Evolutionary conservation across 768 basidiomycete species (phyloP), one percentile per base, ranked within the genome.

Genomic region (Cyathus striatus): DNA sequence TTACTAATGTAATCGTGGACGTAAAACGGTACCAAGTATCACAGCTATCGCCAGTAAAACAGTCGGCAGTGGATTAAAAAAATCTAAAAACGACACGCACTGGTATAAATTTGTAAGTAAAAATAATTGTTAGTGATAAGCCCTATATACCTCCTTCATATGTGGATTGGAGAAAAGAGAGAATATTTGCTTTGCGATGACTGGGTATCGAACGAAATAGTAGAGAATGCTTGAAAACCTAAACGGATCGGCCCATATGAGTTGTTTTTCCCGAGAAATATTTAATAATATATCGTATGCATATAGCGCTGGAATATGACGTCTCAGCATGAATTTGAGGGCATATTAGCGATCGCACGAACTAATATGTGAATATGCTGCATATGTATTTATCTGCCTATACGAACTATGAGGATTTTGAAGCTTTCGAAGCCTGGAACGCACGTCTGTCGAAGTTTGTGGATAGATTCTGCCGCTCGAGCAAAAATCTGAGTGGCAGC

Each of bases 171-270:
- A 36, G 35, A 9, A 18, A 6, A 36, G 6, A 18, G 6, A 36
- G 17, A 36, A 36, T 9, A 36, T 36, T 36, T 36, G 35, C 17
- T 36, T 36, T 18, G 35, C 35, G 35, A 36, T 36, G 17, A 36
- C 35, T 9, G 35, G 35, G 17, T 36, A 36, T 9, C 35, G 35
- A 18, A 36, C 35, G 6, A 18, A 7, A 36, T 36, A 36, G 17
- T 36, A 36, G 17, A 36, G 35, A 6, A 36, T 7, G 35, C 9
- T 36, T 6, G 35, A 36, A 7, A 18, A 6, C 10, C 35, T 9
- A 10, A 36, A 36, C 7, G 7, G 7, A 7, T 36, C 35, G 7
- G 10, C 17, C 35, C 35, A 36, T 9, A 36, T 36, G 7, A 36
- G 17, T 36, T 36, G 10, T 18, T 36, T 36, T 18, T 36, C 35